Percentiles rank a stretch among this genome's conserved stretches.
phyloP scores from a whole-genome alignment of 1,139 yeast genomes.

The Nakaseomyces nivariensis region DNA sequence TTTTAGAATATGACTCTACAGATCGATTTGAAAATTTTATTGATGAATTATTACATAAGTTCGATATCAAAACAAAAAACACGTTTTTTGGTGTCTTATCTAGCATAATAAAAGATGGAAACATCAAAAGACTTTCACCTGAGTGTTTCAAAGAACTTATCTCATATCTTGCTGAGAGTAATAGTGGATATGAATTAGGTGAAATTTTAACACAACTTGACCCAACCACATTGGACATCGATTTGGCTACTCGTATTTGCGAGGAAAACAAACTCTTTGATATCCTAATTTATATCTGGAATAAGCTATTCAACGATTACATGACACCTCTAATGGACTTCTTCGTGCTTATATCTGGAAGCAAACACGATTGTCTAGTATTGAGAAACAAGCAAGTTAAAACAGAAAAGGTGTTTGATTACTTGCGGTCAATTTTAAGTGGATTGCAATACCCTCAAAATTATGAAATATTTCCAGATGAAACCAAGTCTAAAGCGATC shows the following conservation, averaged over 20 bases:
- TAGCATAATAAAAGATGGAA: constrained; percentile 39
- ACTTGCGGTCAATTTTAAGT: constrained; percentile 57
- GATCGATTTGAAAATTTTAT: constrained; percentile 29
- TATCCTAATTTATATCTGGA: constrained; percentile 60
- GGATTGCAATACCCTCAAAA: constrained; percentile 77
- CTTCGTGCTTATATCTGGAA: constrained; percentile 9
- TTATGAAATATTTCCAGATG: constrained; percentile 31
- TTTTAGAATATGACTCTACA: constrained; percentile 5
- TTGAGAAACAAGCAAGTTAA: constrained; percentile 5
- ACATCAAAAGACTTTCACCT: constrained; percentile 49
- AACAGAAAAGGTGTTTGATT: constrained; percentile 36
- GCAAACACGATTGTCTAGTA: constrained; percentile 8
- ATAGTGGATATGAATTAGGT: constrained; percentile 44
- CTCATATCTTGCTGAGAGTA: constrained; percentile 34
- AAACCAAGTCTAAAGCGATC: constrained; percentile 33
- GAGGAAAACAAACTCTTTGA: constrained; percentile 45
- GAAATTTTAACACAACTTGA: constrained; percentile 60
- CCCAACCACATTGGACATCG: constrained; percentile 59
- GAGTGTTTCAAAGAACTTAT: constrained; percentile 50
- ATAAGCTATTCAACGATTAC: constrained; percentile 53
- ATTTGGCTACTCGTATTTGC: constrained; percentile 56
- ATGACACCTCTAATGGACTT: constrained; percentile 51
- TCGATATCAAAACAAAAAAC: constrained; percentile 22
- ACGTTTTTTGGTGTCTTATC: constrained; percentile 44
- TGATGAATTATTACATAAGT: constrained; percentile 42